Evolutionary conservation across 805 yeast species (phyloP).

Genomic region (Zygosaccharomyces kombuchaensis): DNA sequence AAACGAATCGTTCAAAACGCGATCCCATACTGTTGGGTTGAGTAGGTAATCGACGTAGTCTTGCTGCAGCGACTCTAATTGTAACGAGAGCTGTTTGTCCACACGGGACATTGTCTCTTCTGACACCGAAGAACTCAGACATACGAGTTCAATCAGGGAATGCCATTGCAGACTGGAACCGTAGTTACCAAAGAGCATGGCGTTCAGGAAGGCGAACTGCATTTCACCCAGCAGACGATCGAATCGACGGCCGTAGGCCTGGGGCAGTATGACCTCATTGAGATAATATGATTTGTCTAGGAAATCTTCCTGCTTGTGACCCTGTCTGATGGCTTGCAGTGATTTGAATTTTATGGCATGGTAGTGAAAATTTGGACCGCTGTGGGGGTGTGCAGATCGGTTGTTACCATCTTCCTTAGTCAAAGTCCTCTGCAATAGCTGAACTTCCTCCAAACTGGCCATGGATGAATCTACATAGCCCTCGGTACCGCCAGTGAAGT

Average conservation of each 20-base stretch:
- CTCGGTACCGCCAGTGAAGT: neutral
- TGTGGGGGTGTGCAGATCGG: neutral
- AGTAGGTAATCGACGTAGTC: constrained; percentile 24
- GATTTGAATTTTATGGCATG: constrained; percentile 30
- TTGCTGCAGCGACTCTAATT: constrained; percentile 22
- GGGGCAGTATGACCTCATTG: constrained; percentile 30
- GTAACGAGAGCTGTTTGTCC: constrained; percentile 20
- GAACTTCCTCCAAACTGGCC: constrained; percentile 26
- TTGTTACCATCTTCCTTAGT: neutral
- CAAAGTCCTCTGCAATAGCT: constrained; percentile 15
- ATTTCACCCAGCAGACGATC: constrained; percentile 48
- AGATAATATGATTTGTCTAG: constrained; percentile 63
- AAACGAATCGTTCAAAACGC: constrained; percentile 14
- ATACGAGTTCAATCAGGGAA: constrained; percentile 41
- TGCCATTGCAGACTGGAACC: constrained; percentile 66
- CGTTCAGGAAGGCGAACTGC: constrained; percentile 47
- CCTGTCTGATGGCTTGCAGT: constrained; percentile 27
- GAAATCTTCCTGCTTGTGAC: constrained; percentile 46
- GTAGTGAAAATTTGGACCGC: constrained; percentile 18
- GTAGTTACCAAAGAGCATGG: constrained; percentile 54
- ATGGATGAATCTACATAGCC: constrained; percentile 32
- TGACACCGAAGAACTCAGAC: constrained; percentile 16
- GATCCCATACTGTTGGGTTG: constrained; percentile 22
- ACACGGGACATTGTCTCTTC: constrained; percentile 7
- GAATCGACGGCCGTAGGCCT: constrained; percentile 27